Base-by-base conservation (phyloP, 2,329 filamentous ascomycete species). In the Aureobasidium sp. region DNA sequence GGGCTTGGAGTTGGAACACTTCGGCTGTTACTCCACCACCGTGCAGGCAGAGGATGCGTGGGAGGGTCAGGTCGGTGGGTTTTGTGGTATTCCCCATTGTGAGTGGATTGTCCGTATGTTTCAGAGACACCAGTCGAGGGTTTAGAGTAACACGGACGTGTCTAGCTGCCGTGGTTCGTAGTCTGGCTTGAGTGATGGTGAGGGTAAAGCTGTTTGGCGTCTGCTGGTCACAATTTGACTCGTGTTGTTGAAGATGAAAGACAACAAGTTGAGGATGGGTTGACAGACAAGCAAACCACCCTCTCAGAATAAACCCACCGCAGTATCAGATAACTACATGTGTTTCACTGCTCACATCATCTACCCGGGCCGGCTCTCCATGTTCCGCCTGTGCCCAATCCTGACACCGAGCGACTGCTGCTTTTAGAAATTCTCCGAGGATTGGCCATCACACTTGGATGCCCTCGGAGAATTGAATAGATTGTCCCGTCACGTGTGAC, bases 21-120 rank as follows among this genome's bases (percentile, higher is more conserved):
- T 74, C 64, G n/a, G 77, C 82, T 62, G 85, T 89, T 58, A 84
- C 81, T 56, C 86, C 86, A 61, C 86, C 86, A 64, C 86, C 86
- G 67, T 90, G 86, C n/a, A 90, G 80, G 69, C 85, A 90, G 60
- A 90, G 82, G 60, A 90, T 81, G 55, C 86, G 83, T 3, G 85
- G 85, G 35, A 59, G 55, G 38, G 59, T 53, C 52, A 62, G 62
- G 49, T 51, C 50, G 45, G 24, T 11, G n/a, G 45, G 45, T 22
- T 47, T 37, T n/a, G 39, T 29, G 25, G 49, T 35, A 11, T 22
- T 37, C 3, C 16, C n/a, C 40, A 44, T 39, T 5, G 6, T 22
- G 12, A 29, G 14, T 38, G 19, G 29, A 6, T 21, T 40, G 11
- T 27, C 3, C 19, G 12, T 38, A 11, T 2, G 34, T 7, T 17